These are phyloP conservation scores for Fusarium odoratissimum DNA, from an alignment of 2,329 filamentous ascomycete genomes.

Conservation along the genomic window DNA sequence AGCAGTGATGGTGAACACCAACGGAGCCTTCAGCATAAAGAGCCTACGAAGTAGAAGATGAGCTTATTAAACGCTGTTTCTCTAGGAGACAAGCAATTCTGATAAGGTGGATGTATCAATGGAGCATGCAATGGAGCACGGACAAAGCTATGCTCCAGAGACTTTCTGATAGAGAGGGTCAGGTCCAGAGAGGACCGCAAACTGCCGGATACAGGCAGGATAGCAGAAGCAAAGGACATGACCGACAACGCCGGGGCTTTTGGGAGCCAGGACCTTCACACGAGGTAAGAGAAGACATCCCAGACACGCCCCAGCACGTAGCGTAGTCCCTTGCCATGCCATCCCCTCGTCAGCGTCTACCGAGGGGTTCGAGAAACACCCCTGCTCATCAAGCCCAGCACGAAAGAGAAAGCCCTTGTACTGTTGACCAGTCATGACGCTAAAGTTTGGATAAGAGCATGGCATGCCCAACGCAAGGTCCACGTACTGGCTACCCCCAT, in stretches of 20 bases:
- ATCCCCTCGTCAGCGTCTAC: slow-evolving; percentile 49
- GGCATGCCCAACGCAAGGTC: slow-evolving; percentile 34
- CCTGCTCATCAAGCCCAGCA: slow-evolving; percentile 39
- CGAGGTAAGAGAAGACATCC: slow-evolving; percentile 43
- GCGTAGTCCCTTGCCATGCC: slow-evolving; percentile 40
- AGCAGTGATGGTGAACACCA: slow-evolving; percentile 9
- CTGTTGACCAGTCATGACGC: slow-evolving; percentile 44
- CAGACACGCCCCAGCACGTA: slow-evolving; percentile 44
- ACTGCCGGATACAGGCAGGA: slow-evolving; percentile 45
- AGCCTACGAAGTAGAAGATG: slow-evolving; percentile 29
- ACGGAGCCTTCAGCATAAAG: slow-evolving; percentile 16
- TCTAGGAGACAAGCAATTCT: slow-evolving; percentile 33
- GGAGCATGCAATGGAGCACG: slow-evolving; percentile 39
- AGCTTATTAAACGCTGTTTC: slow-evolving; percentile 37
- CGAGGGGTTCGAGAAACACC: slow-evolving; percentile 48
- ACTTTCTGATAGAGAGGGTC: slow-evolving; percentile 39
- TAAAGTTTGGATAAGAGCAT: slow-evolving; percentile 38
- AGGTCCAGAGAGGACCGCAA: slow-evolving; percentile 40
- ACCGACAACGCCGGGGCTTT: slow-evolving; percentile 30
- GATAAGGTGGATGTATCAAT: slow-evolving; percentile 42
- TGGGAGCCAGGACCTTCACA: slow-evolving; percentile 39
- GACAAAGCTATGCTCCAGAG: slow-evolving; percentile 45
- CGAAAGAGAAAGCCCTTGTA: slow-evolving; percentile 43
- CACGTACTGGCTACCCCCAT: slow-evolving; percentile 42
- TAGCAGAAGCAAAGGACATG: slow-evolving; percentile 35